Percentiles rank a stretch among this genome's conserved stretches.
phyloP scores from a whole-genome alignment of 2,329 filamentous ascomycete species.

The Thielaviopsis euricoi region DNA sequence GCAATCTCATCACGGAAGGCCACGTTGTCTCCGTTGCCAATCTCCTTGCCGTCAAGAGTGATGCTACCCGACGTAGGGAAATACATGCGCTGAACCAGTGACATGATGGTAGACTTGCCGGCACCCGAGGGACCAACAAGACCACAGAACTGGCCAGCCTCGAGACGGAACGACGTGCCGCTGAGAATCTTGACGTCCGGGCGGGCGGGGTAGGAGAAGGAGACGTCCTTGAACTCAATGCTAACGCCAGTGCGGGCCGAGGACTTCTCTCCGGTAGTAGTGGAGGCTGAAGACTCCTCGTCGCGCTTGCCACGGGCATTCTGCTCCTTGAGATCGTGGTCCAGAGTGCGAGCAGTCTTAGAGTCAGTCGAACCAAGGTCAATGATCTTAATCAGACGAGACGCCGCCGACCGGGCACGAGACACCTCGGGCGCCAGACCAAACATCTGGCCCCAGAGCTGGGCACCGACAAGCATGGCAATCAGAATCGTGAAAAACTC shows the following conservation, averaged over 20 bases:
- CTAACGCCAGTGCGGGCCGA: conserved; percentile 17
- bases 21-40: conserved; percentile 24
- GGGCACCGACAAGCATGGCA: conserved; percentile 54
- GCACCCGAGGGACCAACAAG: conserved; percentile 50
- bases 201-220: conserved; percentile 49
- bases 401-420: conserved; percentile 44
- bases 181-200: conserved; percentile 40
- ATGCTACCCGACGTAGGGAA: conserved; percentile 24
- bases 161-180: conserved; percentile 37
- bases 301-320: conserved; percentile 18
- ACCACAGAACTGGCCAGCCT: conserved; percentile 43
- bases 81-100: conserved; percentile 35
- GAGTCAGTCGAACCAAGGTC: conserved; percentile 22
- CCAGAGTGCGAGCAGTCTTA: conserved; percentile 9
- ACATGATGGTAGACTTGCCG: conserved; percentile 50
- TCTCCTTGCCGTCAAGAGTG: conserved; percentile 29
- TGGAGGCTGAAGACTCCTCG: conserved; percentile 20
- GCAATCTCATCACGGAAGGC: conserved; percentile 36
- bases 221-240: conserved; percentile 40
- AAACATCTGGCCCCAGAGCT: conserved; percentile 60
- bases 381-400: conserved; percentile 36
- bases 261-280: conserved; percentile 2
- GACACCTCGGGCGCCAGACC: conserved; percentile 60
- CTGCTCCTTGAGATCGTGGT: conserved; percentile 14
- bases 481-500: conserved; percentile 64